Base-by-base conservation (phyloP, 106 monocot genomes). In the Allium cepa region DNA sequence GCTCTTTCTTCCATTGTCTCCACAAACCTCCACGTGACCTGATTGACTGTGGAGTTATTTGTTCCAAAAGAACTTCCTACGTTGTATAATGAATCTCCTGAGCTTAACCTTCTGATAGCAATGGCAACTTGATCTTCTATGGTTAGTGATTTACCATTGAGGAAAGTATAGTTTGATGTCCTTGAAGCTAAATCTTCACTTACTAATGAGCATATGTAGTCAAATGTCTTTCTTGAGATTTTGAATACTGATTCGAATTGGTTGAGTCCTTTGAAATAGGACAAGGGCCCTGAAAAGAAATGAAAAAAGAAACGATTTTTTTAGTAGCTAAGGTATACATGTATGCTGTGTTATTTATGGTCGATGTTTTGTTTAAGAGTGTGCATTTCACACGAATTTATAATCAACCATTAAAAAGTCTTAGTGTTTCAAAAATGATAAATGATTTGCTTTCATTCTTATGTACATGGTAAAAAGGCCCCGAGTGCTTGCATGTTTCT, bases 221-320 rank as follows among this genome's bases (percentile, higher is more conserved):
- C 75, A 62, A 97, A 97, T 8, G 92, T 92, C 70, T 75, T 89
- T 56, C 96, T 86, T 65, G 91, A 89, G 22, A 97, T 92, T 74
- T 97, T 97, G 72, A 97, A 88, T 27, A 92, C 68, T 3, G 89
- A 77, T 57, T 97, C 92, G 8, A 97, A 92, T 50, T 45, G 78
- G 10, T 77, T 57, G 15, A 56, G 50, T 55, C 74, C 86, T 74
- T 83, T 83, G 56, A 83, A 72, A 15, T 68, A 60, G 59, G 78
- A 76, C 28, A 85, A 62, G 15, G 77, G 79, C 68, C 88, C 88
- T 83, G 71, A 9, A 50, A 50, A 10, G 7, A 12, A 51, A 17
- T 4, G 15, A 27, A 26, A 17, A 56, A 50, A 50, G 5, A 28
- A 47, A 51, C 2, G 3, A 55, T 22, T 22, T 22, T 22, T 22